Base-by-base conservation (phyloP, 1,139 yeast genomes). In the Diutina scorzettiae region DNA sequence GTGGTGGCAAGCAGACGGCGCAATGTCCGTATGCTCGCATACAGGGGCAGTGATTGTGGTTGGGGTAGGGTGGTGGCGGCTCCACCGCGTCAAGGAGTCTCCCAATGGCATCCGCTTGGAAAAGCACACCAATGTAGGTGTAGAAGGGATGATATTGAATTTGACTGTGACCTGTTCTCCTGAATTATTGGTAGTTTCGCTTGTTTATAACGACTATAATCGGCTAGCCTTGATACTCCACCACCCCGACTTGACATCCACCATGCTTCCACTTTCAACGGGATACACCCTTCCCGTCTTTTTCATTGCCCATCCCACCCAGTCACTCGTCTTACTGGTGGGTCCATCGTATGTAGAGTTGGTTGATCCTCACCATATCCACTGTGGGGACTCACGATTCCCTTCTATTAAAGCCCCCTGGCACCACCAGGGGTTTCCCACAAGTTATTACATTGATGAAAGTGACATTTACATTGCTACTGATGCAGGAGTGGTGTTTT, bases 1-100 rank as follows among this genome's bases (percentile, higher is more conserved):
- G 23, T 34, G 39, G 39, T 34, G 39, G 39, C 20, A 34, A 9
- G 23, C 17, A n/a, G 37, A 25, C 6, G 24, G 20, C 20, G 20
- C 20, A 25, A 32, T 12, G 17, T 21, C n/a, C 19, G 25, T 32
- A 4, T 14, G 12, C 7, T 14, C 20, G 3, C 37, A 32, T 20
- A 24, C 11, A n/a, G 24, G 25, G 11, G 12, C 21, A 9, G 25
- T 32, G 23, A 20, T 32, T 30, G 19, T 16, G 11, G 21, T 20
- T 21, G 28, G 27, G n/a, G 12, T 20, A 9, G 14, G 28, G 8
- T 23, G 20, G 28, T 34, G 21, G n/a, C 39, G 39, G 12, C 16
- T 20, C 3, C 39, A 34, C 14, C 14, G 7, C 2, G 28, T 21
- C 7, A 23, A n/a, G 6, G 7, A 21, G 5, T 14, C 39, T n/a